A percentile compares a stretch with the other conserved stretches of the same genome.
Conservation (phyloP, 257 asterid species). For the Ilex asprella region DNA sequence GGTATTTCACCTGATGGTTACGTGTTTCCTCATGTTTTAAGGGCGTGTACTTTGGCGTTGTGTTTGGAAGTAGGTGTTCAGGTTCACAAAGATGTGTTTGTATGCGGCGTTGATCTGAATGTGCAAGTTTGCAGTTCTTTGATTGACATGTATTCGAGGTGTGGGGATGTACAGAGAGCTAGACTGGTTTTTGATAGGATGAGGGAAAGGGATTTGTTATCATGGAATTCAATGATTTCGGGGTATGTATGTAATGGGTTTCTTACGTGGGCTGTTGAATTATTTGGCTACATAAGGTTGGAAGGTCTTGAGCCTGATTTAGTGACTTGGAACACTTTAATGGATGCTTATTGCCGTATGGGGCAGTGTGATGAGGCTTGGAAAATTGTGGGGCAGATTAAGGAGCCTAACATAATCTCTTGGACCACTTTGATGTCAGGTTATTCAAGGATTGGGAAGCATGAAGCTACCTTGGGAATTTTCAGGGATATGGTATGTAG, state of each 20-base stretch:
- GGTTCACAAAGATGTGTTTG: conserved; percentile 29
- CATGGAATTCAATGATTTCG: conserved; percentile 34
- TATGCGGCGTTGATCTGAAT: conserved; percentile 23
- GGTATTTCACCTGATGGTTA: conserved; percentile 29
- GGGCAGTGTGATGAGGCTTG: conserved; percentile 34
- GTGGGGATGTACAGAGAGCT: conserved; percentile 25
- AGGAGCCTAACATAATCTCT: conserved; percentile 33
- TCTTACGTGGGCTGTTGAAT: conserved; percentile 22
- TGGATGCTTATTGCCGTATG: conserved; percentile 38
- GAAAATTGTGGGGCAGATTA: conserved; percentile 22
- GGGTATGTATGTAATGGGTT: conserved; percentile 28
- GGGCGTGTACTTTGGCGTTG: conserved; percentile 11
- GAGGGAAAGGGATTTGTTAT: conserved; percentile 23
- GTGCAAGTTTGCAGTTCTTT: conserved; percentile 28
- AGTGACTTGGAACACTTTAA: conserved; percentile 29
- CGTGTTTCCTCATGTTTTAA: conserved; percentile 30
- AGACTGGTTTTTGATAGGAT: conserved; percentile 26
- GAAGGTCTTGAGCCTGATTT: conserved; percentile 28
- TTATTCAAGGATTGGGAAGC: conserved; percentile 29
- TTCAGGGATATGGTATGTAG: conserved; percentile 23
- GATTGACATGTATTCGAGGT: conserved; percentile 33
- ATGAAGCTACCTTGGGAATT: conserved; percentile 7
- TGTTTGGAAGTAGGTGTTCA: conserved; percentile 19
- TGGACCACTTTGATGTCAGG: conserved; percentile 44
- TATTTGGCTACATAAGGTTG: conserved; percentile 23